Base-by-base conservation (phyloP, 2,329 filamentous ascomycete species). In the Anisogramma anomala region DNA sequence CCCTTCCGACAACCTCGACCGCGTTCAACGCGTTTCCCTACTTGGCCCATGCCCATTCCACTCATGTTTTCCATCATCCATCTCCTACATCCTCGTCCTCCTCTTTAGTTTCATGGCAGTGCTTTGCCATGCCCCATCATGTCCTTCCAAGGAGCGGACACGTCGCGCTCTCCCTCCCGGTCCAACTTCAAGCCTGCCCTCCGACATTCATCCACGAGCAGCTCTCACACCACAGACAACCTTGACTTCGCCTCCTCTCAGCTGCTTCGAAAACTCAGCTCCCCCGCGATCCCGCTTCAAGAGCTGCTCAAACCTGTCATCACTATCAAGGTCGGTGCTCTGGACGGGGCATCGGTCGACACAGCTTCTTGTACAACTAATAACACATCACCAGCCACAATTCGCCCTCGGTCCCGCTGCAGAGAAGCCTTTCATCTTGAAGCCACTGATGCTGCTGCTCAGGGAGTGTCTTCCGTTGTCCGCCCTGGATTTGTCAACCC, bases 381-480 rank as follows among this genome's bases (percentile, higher is more conserved):
- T 58, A 33, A 57, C 47, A 35, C 26, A 4, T 31, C 19, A 13
- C 7, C 31, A 47, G 45, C 45, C 45, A 32, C 41, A 47, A 33
- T 44, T 47, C 34, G 38, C 26, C 18, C 37, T 44, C 9, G 34
- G 34, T 23, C 35, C 28, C 5, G n/a, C 7, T n/a, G 34, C 44
- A n/a, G 31, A 28, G 18, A 72, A 70, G 51, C 71, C 75, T 36
- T 68, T 70, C 44, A 67, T 66, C 18, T 61, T 81, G 37, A 69
- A 74, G 36, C 76, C 76, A 3, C 55, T 81, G 37, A 74, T 80
- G 66, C 61, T 83, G 19, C 59, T 84, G 3, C 69, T 74, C 20
- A 72, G 80, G 50, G 66, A 77, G 49, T 62, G 70, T 45, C 64
- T 83, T 4, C 64, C 72, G 5, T 61, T 83, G n/a, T 74, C 76